Evolutionary conservation across 176 grass and related monocot genomes (phyloP), one percentile per base, ranked within the genome.

Genomic region (Oryza longistaminata): DNA sequence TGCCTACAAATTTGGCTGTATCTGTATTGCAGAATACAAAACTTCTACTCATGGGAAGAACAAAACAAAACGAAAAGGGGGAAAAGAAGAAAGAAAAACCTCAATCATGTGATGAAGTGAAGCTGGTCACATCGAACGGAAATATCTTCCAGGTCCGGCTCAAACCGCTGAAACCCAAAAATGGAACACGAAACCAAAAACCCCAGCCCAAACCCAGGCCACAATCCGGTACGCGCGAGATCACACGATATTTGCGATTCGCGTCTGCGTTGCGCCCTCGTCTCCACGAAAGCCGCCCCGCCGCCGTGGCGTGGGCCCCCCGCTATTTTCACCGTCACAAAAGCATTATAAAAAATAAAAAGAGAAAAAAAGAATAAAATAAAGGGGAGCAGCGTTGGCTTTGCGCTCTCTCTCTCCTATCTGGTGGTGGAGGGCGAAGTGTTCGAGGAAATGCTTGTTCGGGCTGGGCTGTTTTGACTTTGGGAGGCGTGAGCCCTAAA

Each of bases 331-430:
- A 79, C 68, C 43, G 26, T 75, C 82, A 86, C 71, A 86, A 44
- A 77, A 85, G 16, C 68, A 84, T 45, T 46, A 85, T 43, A 8
- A 50, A 88, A 66, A 37, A 37, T 0, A 37, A 22, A 22, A 8
- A 34, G 5, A 65, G 39, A 25, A 25, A 14, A 2, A 45, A 0
- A 46, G 10, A 25, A 2, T 31, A 15, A n/a, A 62, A 6, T 29
- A 7, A 64, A 2, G 62, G 68, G 52, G 68, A 24, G 70, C 81
- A 65, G 58, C 45, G 16, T 25, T 49, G 43, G 77, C 61, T 76
- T 14, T 40, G 3, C 52, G 21, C n/a, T n/a, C 52, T 53, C 67
- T 82, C 84, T 82, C 84, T 78, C 80, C 80, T 90, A 90, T 90
- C 88, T 77, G 75, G 81, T 33, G 75, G 37, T 13, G 13, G 49